Conservation (phyloP, 768 basidiomycete genomes). For the Leccinellum luteum region DNA sequence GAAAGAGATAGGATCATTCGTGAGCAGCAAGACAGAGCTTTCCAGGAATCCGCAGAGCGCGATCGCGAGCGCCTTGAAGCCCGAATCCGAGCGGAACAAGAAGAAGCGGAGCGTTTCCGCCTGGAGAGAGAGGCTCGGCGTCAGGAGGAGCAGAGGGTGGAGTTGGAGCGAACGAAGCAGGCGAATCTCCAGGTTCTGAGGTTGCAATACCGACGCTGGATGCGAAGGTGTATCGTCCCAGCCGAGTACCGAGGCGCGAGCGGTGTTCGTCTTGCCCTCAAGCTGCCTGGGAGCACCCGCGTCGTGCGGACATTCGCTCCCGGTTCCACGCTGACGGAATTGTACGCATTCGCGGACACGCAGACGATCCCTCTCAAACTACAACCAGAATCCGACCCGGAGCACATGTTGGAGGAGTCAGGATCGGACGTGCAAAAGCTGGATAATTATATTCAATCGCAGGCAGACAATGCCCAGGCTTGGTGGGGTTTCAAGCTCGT, state of each 20-base stretch:
- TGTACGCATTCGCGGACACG: slow-evolving; percentile 75
- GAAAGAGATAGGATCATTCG: slow-evolving; percentile 60
- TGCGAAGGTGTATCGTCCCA: slow-evolving; percentile 45
- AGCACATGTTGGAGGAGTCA: slow-evolving; percentile 36
- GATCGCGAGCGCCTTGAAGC: slow-evolving; percentile 70
- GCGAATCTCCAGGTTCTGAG: slow-evolving; percentile 35
- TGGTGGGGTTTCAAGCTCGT: slow-evolving; percentile 78
- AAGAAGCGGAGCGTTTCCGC: slow-evolving; percentile 34
- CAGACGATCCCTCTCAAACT: slow-evolving; percentile 47
- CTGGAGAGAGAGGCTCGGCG: slow-evolving; percentile 29
- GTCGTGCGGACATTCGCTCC: slow-evolving; percentile 55
- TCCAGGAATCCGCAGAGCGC: slow-evolving; percentile 56
- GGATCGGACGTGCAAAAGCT: slow-evolving; percentile 34
- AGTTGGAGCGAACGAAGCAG: slow-evolving; percentile 38
- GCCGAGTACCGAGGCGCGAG: slow-evolving; percentile 23
- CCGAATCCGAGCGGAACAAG: slow-evolving; percentile 46
- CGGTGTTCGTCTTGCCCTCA: slow-evolving; percentile 47
- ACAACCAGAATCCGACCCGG: slow-evolving; percentile 40
- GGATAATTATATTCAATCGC: slow-evolving; percentile 35
- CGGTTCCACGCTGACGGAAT: slow-evolving; percentile 50
- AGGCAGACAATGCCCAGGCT: slow-evolving; percentile 27
- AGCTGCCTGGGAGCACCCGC: slow-evolving; percentile 56
- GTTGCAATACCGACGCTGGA: slow-evolving; percentile 61
- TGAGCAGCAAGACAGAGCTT: slow-evolving; percentile 81
- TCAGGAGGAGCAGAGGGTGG: slow-evolving; percentile 34